These are phyloP conservation scores for Pseudomonodictys pantanalensis DNA, from an alignment of 495 filamentous ascomycete genomes.

Conservation along the genomic window DNA sequence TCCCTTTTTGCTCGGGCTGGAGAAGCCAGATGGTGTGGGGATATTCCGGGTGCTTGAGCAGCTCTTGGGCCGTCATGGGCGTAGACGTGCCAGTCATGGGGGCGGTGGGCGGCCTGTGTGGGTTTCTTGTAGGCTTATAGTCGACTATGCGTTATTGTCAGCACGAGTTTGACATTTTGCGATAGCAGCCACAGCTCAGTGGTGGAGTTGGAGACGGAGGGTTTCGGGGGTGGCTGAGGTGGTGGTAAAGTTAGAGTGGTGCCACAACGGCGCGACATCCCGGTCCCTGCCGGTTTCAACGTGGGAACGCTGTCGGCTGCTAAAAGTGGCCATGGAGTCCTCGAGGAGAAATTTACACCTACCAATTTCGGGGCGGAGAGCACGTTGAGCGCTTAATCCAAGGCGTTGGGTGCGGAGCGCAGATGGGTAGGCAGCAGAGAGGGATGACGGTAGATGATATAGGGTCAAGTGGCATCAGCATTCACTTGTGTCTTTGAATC, in stretches of 20 bases:
- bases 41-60: slow-evolving; percentile 52
- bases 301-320: not conserved
- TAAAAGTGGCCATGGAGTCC: slow-evolving; percentile 5
- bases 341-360: not conserved
- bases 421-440: not conserved
- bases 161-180: too few relatives aligned
- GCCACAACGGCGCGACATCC: slow-evolving; percentile 10
- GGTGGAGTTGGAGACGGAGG: not conserved
- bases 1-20: slow-evolving; percentile 55
- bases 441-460: not conserved
- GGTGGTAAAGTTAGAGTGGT: slow-evolving; percentile 10
- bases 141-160: not conserved
- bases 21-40: slow-evolving; percentile 60
- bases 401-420: not conserved
- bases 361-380: slow-evolving; percentile 14
- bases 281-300: slow-evolving; percentile 23
- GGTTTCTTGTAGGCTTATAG: not conserved
- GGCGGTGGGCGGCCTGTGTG: not conserved
- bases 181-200: too few relatives aligned
- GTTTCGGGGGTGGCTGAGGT: slow-evolving; percentile 19
- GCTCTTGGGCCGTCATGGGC: slow-evolving; percentile 36
- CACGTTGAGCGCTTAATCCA: slow-evolving; percentile 16
- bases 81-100: not conserved
- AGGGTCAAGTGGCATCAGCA: not conserved
- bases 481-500: too few relatives aligned